These are phyloP conservation scores for Xylaria sp. DNA, from an alignment of 2,329 filamentous ascomycete genomes.

Conservation along the genomic window DNA sequence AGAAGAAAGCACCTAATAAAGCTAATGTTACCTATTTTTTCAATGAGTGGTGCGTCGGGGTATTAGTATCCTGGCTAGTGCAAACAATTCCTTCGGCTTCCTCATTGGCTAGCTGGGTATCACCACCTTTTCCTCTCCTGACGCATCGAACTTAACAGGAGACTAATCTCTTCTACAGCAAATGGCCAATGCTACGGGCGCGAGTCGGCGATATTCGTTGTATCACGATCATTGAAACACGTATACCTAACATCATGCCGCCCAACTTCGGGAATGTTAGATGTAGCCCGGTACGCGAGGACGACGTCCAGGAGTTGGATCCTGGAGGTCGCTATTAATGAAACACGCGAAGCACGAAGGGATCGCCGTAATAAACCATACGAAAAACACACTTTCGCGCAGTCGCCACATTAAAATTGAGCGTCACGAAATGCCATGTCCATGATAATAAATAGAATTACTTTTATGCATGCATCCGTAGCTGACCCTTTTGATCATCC, in stretches of 20 bases:
- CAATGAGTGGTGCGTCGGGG: background rate
- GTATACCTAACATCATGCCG: too few relatives aligned
- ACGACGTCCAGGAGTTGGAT: background rate
- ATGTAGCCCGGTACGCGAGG: background rate
- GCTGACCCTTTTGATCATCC: too few relatives aligned
- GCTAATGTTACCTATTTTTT: background rate
- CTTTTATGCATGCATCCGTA: background rate
- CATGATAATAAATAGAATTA: background rate
- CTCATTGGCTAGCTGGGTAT: background rate
- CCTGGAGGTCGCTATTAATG: background rate
- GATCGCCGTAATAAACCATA: background rate
- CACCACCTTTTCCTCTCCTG: background rate
- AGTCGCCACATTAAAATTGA: background rate
- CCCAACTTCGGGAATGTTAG: too few relatives aligned
- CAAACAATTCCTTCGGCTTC: background rate
- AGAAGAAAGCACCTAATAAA: background rate
- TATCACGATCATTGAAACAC: background rate
- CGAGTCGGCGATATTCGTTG: background rate
- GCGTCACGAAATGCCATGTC: too few relatives aligned
- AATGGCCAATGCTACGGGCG: background rate
- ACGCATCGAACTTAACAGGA: background rate
- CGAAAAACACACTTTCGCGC: background rate
- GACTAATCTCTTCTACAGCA: background rate
- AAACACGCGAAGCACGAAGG: conserved; percentile 20
- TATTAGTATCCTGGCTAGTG: background rate